Evolutionary conservation across 306 rosid genomes (phyloP).

Genomic region (peach (Prunus persica)): DNA sequence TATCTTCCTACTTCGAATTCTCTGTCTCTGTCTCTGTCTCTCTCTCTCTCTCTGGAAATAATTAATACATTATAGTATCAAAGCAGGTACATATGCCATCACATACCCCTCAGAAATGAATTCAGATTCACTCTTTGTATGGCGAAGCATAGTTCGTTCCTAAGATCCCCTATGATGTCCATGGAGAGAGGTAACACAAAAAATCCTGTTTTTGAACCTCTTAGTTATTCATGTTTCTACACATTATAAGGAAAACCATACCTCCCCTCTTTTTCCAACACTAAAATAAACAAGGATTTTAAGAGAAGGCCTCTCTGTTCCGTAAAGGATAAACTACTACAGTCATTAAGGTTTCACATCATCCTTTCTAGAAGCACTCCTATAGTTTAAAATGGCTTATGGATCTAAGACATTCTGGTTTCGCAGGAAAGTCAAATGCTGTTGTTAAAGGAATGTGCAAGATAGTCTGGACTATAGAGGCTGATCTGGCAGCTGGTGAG

Average conservation of each 20-base stretch:
- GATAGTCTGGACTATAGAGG: constrained; percentile 72
- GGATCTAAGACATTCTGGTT: constrained; percentile 33
- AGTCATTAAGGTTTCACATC: constrained; percentile 9
- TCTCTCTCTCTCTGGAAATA: not conserved
- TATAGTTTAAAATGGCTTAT: constrained; percentile 39
- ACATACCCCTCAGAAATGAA: constrained; percentile 34
- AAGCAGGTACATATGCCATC: constrained; percentile 57
- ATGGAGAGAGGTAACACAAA: constrained; percentile 46
- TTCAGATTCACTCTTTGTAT: constrained; percentile 44
- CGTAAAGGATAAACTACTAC: not conserved
- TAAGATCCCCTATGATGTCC: constrained; percentile 49
- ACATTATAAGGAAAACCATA: not conserved
- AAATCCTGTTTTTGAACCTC: constrained; percentile 13
- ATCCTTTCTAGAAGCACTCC: constrained; percentile 18
- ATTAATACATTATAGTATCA: constrained; percentile 26
- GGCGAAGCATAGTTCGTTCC: constrained; percentile 41
- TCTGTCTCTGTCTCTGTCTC: not conserved
- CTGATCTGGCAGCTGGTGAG: constrained; percentile 76
- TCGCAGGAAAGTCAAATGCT: constrained; percentile 53
- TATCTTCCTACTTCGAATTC: not conserved
- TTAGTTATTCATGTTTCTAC: not conserved
- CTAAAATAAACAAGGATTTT: not conserved
- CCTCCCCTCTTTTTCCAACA: not conserved
- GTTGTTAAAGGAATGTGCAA: constrained; percentile 52
- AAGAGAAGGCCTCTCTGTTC: not conserved